These are phyloP conservation scores for Microascus cirrosus DNA, from an alignment of 2,329 filamentous ascomycete genomes.

Conservation along the genomic window DNA sequence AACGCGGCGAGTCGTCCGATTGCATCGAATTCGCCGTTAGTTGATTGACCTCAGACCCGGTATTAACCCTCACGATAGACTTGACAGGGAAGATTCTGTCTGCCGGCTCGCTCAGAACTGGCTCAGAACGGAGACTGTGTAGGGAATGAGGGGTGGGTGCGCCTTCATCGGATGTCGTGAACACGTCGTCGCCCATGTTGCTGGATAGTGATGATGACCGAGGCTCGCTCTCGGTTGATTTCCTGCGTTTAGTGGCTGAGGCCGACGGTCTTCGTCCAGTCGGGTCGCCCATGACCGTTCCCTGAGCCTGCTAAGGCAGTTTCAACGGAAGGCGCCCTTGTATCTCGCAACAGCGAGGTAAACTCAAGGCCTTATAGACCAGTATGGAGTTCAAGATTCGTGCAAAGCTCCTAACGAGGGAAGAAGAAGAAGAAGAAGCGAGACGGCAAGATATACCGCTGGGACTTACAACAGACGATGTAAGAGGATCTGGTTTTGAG, in stretches of 20 bases:
- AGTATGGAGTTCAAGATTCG: too few species aligned
- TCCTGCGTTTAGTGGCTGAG: not conserved
- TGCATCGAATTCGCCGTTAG: not conserved
- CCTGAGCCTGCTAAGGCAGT: not conserved
- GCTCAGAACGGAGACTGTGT: not conserved
- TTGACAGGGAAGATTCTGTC: constrained; percentile 1
- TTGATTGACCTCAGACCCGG: not conserved
- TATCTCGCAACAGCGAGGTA: too few species aligned
- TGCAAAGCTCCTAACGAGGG: too few species aligned
- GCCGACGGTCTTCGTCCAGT: not conserved
- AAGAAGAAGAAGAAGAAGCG: too few species aligned
- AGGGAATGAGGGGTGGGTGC: not conserved
- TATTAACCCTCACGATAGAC: constrained; percentile 2
- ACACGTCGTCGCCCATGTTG: not conserved
- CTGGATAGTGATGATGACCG: not conserved
- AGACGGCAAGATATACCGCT: too few species aligned
- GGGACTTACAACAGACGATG: too few species aligned
- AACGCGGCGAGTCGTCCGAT: not conserved
- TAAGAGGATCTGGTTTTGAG: too few species aligned
- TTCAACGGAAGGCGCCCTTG: too few species aligned
- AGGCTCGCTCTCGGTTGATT: not conserved
- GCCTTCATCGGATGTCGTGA: not conserved
- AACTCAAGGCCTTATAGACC: too few species aligned
- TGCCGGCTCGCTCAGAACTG: not conserved
- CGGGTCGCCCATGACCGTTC: not conserved